Evolutionary conservation across 1,284 basidiomycete species (phyloP).

Genomic region (Leccinum fallax): DNA sequence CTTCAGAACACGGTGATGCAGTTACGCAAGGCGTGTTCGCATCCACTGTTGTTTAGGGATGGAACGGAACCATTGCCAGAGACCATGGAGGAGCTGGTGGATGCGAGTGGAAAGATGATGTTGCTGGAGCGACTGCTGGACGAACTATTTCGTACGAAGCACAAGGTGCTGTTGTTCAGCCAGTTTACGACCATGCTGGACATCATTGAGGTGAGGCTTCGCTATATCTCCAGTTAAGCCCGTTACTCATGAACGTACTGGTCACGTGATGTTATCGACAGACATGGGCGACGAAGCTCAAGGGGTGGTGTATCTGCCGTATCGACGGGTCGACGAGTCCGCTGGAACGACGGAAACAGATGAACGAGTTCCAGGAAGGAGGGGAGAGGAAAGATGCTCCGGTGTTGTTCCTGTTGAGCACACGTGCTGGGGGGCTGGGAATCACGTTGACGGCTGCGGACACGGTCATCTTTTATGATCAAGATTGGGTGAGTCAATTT

Average conservation of each 20-base stretch:
- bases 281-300: slow-evolving; percentile 86
- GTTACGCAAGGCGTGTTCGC: slow-evolving; percentile 90
- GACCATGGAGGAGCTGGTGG: slow-evolving; percentile 68
- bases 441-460: slow-evolving; percentile 95
- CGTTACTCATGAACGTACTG: not conserved
- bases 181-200: slow-evolving; percentile 97
- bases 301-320: slow-evolving; percentile 82
- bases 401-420: slow-evolving; percentile 87
- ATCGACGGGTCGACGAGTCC: slow-evolving; percentile 89
- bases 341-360: slow-evolving; percentile 80
- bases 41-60: slow-evolving; percentile 94
- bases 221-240: not conserved
- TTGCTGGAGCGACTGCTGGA: slow-evolving; percentile 87
- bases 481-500: slow-evolving; percentile 74
- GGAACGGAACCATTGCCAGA: slow-evolving; percentile 57
- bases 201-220: slow-evolving; percentile 75
- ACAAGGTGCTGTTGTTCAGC: slow-evolving; percentile 93
- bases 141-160: slow-evolving; percentile 79
- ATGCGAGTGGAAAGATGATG: slow-evolving; percentile 96
- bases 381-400: slow-evolving; percentile 68
- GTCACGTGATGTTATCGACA: slow-evolving; percentile 31
- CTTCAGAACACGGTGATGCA: slow-evolving; percentile 96
- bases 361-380: slow-evolving; percentile 83
- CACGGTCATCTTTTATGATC: slow-evolving; percentile 94
- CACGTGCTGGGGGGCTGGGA: slow-evolving; percentile 89